Conservation (phyloP, 352 stramenopile species). For the Phytophthora ohioensis region DNA sequence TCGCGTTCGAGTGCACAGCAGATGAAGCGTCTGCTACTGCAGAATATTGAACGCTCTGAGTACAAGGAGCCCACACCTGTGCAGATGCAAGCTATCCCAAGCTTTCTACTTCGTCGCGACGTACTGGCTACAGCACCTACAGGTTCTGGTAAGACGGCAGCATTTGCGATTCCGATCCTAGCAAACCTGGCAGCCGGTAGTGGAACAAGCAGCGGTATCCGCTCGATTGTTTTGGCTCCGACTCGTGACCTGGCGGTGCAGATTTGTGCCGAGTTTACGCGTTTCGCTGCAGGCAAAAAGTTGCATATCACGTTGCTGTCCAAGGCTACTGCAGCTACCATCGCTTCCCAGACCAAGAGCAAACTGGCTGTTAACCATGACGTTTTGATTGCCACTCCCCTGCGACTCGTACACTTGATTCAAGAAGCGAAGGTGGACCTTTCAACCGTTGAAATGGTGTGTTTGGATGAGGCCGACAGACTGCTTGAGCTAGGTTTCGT, state of each 20-base stretch:
- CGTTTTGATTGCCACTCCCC: constrained; percentile 96
- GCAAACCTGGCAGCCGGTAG: constrained; percentile 62
- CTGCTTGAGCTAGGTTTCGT: constrained; percentile 98
- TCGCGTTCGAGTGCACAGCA: constrained; percentile 53
- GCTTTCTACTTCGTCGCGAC: constrained; percentile 91
- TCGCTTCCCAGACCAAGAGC: constrained; percentile 81
- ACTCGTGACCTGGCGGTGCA: constrained; percentile 98
- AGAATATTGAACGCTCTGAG: constrained; percentile 88
- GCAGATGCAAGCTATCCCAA: constrained; percentile 98
- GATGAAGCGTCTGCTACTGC: constrained; percentile 72
- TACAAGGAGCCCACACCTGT: constrained; percentile 99
- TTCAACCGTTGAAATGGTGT: constrained; percentile 93
- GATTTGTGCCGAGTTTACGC: constrained; percentile 95
- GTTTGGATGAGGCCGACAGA: constrained; percentile 99
- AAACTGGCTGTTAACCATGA: constrained; percentile 91
- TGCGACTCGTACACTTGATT: constrained; percentile 94
- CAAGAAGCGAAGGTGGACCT: constrained; percentile 87
- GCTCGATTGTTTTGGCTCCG: constrained; percentile 95
- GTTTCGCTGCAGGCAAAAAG: constrained; percentile 90
- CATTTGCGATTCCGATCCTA: constrained; percentile 97
- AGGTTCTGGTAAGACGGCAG: constrained; percentile 97
- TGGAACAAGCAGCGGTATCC: constrained; percentile 71
- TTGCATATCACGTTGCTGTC: constrained; percentile 92
- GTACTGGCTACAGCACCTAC: constrained; percentile 97
- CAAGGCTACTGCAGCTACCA: constrained; percentile 92